Evolutionary conservation across 192 early-diverging fungal species (phyloP).

Genomic region (Dissophora globulifera): DNA sequence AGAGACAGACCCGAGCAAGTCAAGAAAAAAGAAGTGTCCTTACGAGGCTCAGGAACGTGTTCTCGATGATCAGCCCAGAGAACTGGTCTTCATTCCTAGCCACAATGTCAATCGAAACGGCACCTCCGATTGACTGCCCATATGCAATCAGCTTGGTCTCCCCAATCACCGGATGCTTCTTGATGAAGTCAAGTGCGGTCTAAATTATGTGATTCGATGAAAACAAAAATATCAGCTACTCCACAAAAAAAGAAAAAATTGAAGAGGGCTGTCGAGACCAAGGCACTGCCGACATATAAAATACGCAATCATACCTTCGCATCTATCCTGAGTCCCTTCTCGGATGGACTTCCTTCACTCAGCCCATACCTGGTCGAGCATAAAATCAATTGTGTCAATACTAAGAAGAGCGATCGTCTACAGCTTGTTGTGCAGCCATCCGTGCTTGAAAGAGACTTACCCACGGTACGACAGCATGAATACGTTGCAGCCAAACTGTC

Average conservation of each 20-base stretch:
- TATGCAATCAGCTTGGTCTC: conserved; percentile 87
- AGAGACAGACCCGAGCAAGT: background rate
- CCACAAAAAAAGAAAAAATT: background rate
- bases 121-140: conserved; percentile 97
- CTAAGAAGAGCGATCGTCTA: too few relatives aligned
- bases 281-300: background rate
- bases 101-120: conserved; percentile 91
- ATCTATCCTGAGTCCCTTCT: conserved; percentile 90
- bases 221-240: too few relatives aligned
- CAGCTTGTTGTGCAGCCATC: too few relatives aligned
- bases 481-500: conserved; percentile 80
- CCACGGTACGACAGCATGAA: conserved; percentile 99
- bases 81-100: conserved; percentile 80
- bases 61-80: conserved; percentile 89
- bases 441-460: too few relatives aligned
- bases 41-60: conserved; percentile 92
- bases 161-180: conserved; percentile 74
- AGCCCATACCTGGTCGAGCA: conserved; percentile 92
- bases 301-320: conserved; percentile 69
- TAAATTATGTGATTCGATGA: conserved; percentile 50
- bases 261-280: too few relatives aligned
- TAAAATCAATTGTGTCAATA: too few relatives aligned
- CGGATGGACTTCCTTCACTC: conserved; percentile 86
- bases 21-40: conserved; percentile 3
- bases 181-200: conserved; percentile 87